Conservation (phyloP, 805 yeast species). For the Starmera caribaea region DNA sequence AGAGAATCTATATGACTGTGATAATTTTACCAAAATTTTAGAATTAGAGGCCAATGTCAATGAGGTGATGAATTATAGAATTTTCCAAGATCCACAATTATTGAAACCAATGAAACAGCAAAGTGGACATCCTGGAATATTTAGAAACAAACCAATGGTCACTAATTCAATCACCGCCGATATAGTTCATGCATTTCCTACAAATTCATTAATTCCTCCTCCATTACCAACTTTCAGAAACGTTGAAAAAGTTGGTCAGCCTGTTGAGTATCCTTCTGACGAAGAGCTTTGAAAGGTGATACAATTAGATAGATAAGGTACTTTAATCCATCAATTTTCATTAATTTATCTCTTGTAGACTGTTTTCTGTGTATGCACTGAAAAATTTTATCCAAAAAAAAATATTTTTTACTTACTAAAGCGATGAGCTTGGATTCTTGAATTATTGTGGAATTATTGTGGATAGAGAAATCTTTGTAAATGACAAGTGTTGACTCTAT, state of each 20-base stretch:
- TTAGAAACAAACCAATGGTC: constrained; percentile 32
- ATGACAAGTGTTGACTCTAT: background rate
- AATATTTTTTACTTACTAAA: constrained; percentile 1
- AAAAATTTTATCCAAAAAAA: too few relatives aligned
- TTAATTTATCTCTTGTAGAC: background rate
- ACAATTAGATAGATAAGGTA: too few relatives aligned
- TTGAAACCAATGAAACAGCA: constrained; percentile 16
- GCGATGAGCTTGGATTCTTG: background rate
- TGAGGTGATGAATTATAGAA: constrained; percentile 19
- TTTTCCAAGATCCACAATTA: constrained; percentile 3
- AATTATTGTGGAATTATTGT: too few relatives aligned
- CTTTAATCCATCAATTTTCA: too few relatives aligned
- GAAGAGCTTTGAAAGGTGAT: background rate
- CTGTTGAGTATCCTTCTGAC: constrained; percentile 29
- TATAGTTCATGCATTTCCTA: constrained; percentile 2
- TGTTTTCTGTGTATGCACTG: background rate
- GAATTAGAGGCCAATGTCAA: constrained; percentile 19
- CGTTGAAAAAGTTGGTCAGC: constrained; percentile 50
- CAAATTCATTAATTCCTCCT: constrained; percentile 12
- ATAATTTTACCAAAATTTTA: constrained; percentile 11
- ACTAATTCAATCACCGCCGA: constrained; percentile 25
- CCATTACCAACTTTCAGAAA: constrained; percentile 49
- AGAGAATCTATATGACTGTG: constrained; percentile 15
- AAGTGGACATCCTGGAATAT: constrained; percentile 26
- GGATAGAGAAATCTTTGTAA: too few relatives aligned